These are phyloP conservation scores for Auriscalpium orientale DNA, from an alignment of 768 basidiomycete species.

Conservation along the genomic window DNA sequence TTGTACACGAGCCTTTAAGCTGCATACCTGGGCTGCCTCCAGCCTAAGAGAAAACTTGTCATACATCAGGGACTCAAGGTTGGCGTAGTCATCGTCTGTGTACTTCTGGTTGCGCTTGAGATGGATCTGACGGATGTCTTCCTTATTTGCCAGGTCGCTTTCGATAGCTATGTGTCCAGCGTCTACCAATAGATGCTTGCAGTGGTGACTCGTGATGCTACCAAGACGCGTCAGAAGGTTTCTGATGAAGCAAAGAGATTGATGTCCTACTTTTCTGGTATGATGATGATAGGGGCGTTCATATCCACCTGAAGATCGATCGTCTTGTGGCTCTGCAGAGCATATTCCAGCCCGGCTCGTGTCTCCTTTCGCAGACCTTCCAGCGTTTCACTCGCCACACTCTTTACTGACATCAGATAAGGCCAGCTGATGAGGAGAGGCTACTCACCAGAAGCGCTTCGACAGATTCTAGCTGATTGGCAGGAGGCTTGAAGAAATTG, in stretches of 20 bases:
- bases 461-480: slow-evolving; percentile 91
- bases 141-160: slow-evolving; percentile 83
- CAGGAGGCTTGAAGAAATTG: slow-evolving; percentile 88
- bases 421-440: neutral
- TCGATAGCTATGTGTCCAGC: slow-evolving; percentile 95
- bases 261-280: slow-evolving; percentile 78
- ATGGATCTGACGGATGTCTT: slow-evolving; percentile 66
- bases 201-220: slow-evolving; percentile 55
- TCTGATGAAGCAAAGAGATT: neutral
- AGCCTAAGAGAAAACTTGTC: slow-evolving; percentile 81
- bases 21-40: slow-evolving; percentile 79
- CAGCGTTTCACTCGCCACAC: slow-evolving; percentile 85
- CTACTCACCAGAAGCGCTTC: slow-evolving; percentile 75
- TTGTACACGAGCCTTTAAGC: neutral
- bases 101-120: slow-evolving; percentile 81
- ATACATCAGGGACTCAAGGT: slow-evolving; percentile 90
- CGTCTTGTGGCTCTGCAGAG: slow-evolving; percentile 89
- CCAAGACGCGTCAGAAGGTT: slow-evolving; percentile 3
- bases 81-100: slow-evolving; percentile 76
- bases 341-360: slow-evolving; percentile 87
- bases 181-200: slow-evolving; percentile 87
- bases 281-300: slow-evolving; percentile 93
- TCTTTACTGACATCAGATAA: slow-evolving; percentile 34
- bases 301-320: slow-evolving; percentile 94
- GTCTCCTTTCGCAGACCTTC: slow-evolving; percentile 94